Evolutionary conservation across 2,329 filamentous ascomycete genomes (phyloP), one percentile per base, ranked within the genome.

Genomic region (Alternaria atra): DNA sequence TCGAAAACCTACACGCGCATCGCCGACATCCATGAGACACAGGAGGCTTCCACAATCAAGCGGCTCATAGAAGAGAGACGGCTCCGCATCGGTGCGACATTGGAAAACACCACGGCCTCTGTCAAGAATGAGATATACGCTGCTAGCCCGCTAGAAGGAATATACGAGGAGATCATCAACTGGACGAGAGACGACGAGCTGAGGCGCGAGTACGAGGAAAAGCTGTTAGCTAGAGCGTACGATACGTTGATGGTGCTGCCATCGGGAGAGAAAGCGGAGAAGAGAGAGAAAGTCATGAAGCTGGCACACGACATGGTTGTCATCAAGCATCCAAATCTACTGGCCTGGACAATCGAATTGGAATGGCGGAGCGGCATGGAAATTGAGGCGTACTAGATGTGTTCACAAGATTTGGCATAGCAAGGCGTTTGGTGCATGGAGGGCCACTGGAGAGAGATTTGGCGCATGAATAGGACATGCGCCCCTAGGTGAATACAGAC

Each of bases 281-380:
- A 96, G 77, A 86, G 91, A 27, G 82, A 88, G 35, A 89, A 91
- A 65, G 90, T 97, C 0, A 80, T 91, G 71, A 90, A 91, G 61
- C 82, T 95, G 53, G 93, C 94, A 0, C 88, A 90, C 64, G 95
- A 94, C 63, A 97, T 99, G 91, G 94, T 99, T 62, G 91, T 97
- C 61, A 95, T 99, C 76, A 94, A 94, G 70, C 93, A 98, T 70
- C 92, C 93, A 0, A 97, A 90, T 79, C 88, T 90, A 65, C 84
- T 96, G 15, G 95, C 95, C 0, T 99, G 96, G 96, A 90, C 93
- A 70, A 90, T 97, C 62, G 86, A 91, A 30, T 84, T 99, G 60
- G 92, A 98, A 73, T 98, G 94, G 91, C 87, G 91, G 68, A 94
- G 69, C 7, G 71, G 72, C 6, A 59, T 76, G 58, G 72, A 74